Evolutionary conservation across 306 rosid genomes (phyloP).

Genomic region (Lagenaria siceraria): DNA sequence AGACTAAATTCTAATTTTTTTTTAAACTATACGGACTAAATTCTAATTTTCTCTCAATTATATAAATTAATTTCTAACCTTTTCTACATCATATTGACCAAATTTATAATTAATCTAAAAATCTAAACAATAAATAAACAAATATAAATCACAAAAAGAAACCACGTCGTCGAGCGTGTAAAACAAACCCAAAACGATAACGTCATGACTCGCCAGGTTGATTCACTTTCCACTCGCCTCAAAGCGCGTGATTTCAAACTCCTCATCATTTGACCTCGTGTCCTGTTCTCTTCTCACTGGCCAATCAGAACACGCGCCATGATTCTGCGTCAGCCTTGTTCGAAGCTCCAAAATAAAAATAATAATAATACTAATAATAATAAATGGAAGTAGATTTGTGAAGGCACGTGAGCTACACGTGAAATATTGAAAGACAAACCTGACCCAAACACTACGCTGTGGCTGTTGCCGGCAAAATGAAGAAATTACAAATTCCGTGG

Average conservation of each 20-base stretch:
- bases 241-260: not conserved
- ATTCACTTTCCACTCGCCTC: not conserved
- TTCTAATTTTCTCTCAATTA: too few species aligned
- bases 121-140: not conserved
- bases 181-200: not conserved
- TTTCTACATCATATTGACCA: too few species aligned
- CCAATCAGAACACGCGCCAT: constrained; percentile 1
- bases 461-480: not conserved
- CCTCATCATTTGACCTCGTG: not conserved
- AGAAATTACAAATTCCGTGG: not conserved
- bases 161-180: not conserved
- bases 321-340: not conserved
- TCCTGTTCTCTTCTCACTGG: not conserved
- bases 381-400: not conserved
- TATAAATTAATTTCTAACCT: too few species aligned
- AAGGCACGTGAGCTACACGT: not conserved
- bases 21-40: too few species aligned
- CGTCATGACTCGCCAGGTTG: not conserved
- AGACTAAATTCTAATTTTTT: too few species aligned
- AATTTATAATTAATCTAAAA: too few species aligned
- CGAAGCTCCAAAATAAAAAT: not conserved
- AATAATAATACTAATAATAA: too few species aligned
- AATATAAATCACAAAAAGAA: not conserved
- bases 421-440: not conserved
- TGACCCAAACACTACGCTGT: not conserved